Conservation (phyloP, 2,329 filamentous ascomycete species). For the Colletotrichum acutatum region DNA sequence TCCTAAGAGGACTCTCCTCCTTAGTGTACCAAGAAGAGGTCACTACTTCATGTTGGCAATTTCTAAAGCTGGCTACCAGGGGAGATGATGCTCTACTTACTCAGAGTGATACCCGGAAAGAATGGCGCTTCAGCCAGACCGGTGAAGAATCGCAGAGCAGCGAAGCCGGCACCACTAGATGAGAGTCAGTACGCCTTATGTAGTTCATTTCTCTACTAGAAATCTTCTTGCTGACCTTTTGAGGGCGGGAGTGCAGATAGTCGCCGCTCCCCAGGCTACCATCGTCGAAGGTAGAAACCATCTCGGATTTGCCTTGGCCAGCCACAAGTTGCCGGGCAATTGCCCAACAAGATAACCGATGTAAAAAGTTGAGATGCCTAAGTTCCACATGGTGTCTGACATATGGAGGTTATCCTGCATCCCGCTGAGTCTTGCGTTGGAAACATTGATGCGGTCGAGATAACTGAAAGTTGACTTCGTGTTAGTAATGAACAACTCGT, state of each 20-base stretch:
- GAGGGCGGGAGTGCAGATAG: slow-evolving; percentile 53
- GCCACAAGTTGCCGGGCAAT: slow-evolving; percentile 55
- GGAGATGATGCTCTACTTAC: slow-evolving; percentile 26
- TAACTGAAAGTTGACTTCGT: slow-evolving; percentile 46
- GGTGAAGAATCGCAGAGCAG: slow-evolving; percentile 41
- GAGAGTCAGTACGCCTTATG: not conserved
- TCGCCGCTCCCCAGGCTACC: slow-evolving; percentile 53
- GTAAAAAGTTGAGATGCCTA: slow-evolving; percentile 54
- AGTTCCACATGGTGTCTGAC: slow-evolving; percentile 47
- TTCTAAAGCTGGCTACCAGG: not conserved
- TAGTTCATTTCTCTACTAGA: no score
- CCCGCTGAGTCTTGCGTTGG: slow-evolving; percentile 50
- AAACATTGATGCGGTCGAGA: slow-evolving; percentile 61
- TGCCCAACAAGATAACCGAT: slow-evolving; percentile 56
- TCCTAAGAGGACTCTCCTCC: slow-evolving; percentile 52
- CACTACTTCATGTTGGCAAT: slow-evolving; percentile 34
- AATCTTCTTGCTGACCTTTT: slow-evolving; percentile 40
- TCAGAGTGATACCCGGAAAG: slow-evolving; percentile 59
- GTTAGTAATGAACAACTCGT: not conserved
- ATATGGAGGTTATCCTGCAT: slow-evolving; percentile 48
- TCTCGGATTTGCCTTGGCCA: slow-evolving; percentile 50
- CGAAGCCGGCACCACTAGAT: slow-evolving; percentile 39
- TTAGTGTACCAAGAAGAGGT: slow-evolving; percentile 58
- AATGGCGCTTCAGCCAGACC: slow-evolving; percentile 49
- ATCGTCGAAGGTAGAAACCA: slow-evolving; percentile 51